Conservation (phyloP, 495 filamentous ascomycete species). For the Aspergillus cavernicola region DNA sequence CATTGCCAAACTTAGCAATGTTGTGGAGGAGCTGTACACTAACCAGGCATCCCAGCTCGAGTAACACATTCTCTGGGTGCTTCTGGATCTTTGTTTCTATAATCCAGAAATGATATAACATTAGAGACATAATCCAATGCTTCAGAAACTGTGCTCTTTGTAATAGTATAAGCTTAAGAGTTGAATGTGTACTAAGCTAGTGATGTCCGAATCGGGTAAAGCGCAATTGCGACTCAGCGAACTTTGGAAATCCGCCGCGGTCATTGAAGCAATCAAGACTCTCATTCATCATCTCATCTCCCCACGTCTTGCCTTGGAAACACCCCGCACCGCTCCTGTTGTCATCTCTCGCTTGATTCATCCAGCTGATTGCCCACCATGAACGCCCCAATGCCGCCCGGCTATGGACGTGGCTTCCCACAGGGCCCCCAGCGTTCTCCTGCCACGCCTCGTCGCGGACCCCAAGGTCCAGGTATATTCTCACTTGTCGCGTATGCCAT, state of each 20-base stretch:
- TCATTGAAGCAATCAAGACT: constrained; percentile 9
- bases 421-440: constrained; percentile 42
- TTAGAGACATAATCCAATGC: constrained; percentile 18
- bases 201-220: constrained; percentile 34
- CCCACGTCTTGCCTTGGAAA: background rate
- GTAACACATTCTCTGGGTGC: constrained; percentile 41
- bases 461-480: constrained; percentile 36
- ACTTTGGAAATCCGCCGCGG: constrained; percentile 6
- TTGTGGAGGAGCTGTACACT: constrained; percentile 94
- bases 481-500: no score
- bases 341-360: constrained; percentile 2
- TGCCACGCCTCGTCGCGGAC: constrained; percentile 44
- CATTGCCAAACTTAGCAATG: constrained; percentile 94
- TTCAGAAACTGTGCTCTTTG: background rate
- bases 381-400: constrained; percentile 44
- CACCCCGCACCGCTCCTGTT: background rate
- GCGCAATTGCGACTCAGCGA: constrained; percentile 27
- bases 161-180: no score
- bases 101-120: constrained; percentile 22
- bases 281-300: constrained; percentile 1
- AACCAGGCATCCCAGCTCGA: constrained; percentile 96
- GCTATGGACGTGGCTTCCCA: constrained; percentile 43
- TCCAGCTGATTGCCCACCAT: constrained; percentile 24
- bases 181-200: background rate
- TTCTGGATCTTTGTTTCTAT: constrained; percentile 7